Evolutionary conservation across 768 basidiomycete species (phyloP), one percentile per base, ranked within the genome.

Genomic region (Xerocomellus intermedius): DNA sequence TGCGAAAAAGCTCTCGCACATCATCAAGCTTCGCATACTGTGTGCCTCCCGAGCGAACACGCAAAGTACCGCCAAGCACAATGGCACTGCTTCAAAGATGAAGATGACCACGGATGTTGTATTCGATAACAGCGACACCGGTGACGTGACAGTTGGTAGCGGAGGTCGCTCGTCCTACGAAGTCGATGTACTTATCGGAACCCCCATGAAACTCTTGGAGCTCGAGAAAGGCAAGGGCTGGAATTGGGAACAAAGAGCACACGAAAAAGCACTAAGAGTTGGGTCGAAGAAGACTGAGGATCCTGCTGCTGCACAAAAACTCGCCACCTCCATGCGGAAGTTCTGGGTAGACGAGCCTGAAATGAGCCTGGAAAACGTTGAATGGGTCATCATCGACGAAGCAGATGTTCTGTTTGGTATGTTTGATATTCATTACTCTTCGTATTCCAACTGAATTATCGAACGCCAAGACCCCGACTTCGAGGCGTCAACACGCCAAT

Each of bases 351-450:
- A 77, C 21, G 74, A 78, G 43, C 78, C 82, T 5, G 78, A 85
- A 63, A 79, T 91, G 72, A 79, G 84, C 2, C 71, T 93, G 22
- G 79, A 78, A 48, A 79, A 83, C 46, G 75, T 95, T 2, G 91
- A 96, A 63, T 96, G 92, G 92, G 86, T 96, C 7, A 77, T 95
- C 4, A 75, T 96, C 2, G 94, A 97, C 57, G 94, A 97, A 66
- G 94, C 94, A 0, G 94, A 96, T 66, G 83, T 97, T 46, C 75
- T 95, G 13, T 87, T 96, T 50, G 91, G 94, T 91, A 59, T 47
- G 81, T 70, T 42, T 9, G 3, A 32, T 32, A 12, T 22, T 19
- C 21, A 7, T 36, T 26, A 5, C 32, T 38, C 26, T 42, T 17
- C 35, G 13, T 13, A 32, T 36, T 47, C 26, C 10, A 36, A 10